Conservation (phyloP, 2,329 filamentous ascomycete genomes). For the Fusarium albidum region DNA sequence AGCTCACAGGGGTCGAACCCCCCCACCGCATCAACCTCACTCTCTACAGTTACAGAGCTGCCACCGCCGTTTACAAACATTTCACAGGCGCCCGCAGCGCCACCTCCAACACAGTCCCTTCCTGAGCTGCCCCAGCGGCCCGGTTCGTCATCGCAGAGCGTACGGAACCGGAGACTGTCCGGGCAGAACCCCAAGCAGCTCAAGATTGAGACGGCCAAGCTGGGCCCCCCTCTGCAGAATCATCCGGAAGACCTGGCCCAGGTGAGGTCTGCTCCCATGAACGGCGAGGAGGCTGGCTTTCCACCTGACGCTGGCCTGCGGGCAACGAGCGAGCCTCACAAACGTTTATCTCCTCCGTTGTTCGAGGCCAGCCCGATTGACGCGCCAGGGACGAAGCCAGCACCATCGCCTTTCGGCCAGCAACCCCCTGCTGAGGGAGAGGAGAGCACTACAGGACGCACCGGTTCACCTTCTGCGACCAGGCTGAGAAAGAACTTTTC, state of each 20-base stretch:
- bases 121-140: conserved; percentile 52
- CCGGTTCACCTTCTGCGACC: conserved; percentile 61
- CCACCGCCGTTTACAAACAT: conserved; percentile 33
- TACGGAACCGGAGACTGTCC: conserved; percentile 81
- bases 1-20: conserved; percentile 79
- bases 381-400: conserved; percentile 23
- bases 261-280: conserved; percentile 21
- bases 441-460: conserved; percentile 50
- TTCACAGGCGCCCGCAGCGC: conserved; percentile 45
- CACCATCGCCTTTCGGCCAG: conserved; percentile 45
- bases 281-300: conserved; percentile 13
- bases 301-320: conserved; percentile 14
- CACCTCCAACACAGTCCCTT: conserved; percentile 59
- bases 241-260: conserved; percentile 21
- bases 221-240: conserved; percentile 34
- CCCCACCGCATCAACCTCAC: conserved; percentile 48
- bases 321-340: conserved; percentile 17
- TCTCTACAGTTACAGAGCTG: conserved; percentile 75
- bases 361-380: conserved; percentile 42
- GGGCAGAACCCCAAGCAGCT: conserved; percentile 82
- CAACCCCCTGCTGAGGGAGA: conserved; percentile 46
- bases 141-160: conserved; percentile 55
- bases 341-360: conserved; percentile 38
- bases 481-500: conserved; percentile 73
- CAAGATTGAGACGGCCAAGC: conserved; percentile 79